A percentile compares a stretch with the other conserved stretches of the same genome.
Conservation (phyloP, 164 flowering plant species). For the Vitis rupestris region DNA sequence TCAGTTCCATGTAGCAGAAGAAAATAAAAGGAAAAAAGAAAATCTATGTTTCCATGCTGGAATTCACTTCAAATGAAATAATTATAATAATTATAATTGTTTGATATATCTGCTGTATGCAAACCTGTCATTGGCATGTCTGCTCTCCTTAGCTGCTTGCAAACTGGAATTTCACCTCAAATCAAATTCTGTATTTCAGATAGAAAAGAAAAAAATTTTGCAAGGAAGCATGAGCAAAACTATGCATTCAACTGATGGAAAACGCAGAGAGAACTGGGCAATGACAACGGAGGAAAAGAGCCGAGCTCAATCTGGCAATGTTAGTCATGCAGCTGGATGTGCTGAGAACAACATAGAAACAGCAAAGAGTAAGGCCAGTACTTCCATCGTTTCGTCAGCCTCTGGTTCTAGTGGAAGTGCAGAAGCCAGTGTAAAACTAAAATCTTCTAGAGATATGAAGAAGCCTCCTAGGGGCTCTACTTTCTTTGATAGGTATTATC, state of each 20-base stretch:
- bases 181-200: slow-evolving; percentile 36
- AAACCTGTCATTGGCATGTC: neutral
- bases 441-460: slow-evolving; percentile 34
- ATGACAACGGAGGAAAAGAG: slow-evolving; percentile 15
- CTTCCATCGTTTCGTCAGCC: slow-evolving; percentile 15
- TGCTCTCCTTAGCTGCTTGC: neutral
- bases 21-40: too few species aligned
- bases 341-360: slow-evolving; percentile 13
- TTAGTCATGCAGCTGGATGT: slow-evolving; percentile 13
- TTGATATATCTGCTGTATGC: neutral
- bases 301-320: slow-evolving; percentile 18
- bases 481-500: slow-evolving; percentile 83
- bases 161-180: neutral
- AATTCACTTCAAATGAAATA: too few species aligned
- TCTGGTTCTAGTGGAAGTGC: slow-evolving; percentile 20
- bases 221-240: slow-evolving; percentile 43
- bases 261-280: slow-evolving; percentile 21
- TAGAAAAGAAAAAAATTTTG: slow-evolving; percentile 79
- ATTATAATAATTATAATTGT: too few species aligned
- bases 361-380: slow-evolving; percentile 12
- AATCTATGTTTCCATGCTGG: too few species aligned
- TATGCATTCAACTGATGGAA: slow-evolving; percentile 23
- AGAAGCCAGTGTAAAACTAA: slow-evolving; percentile 19
- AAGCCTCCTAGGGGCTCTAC: slow-evolving; percentile 42
- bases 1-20: too few species aligned